phyloP scores from a whole-genome alignment of 768 basidiomycete species.

The Amanita pseudoporphyria region DNA sequence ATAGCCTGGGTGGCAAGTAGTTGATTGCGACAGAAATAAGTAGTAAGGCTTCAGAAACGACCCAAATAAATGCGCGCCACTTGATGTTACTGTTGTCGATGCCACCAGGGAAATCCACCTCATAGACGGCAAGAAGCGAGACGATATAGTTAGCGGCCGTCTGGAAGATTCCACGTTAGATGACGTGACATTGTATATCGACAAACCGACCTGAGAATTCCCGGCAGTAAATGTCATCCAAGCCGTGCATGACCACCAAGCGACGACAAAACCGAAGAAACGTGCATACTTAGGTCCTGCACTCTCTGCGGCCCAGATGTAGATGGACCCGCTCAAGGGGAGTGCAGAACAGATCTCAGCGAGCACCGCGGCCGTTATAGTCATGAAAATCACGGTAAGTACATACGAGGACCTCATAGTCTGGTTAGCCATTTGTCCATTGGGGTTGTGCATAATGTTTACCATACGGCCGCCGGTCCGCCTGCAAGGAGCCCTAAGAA shows the following conservation, averaged over 20 bases:
- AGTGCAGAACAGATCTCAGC: constrained; percentile 89
- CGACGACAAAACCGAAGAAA: constrained; percentile 83
- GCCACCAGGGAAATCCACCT: constrained; percentile 77
- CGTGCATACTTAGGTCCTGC: constrained; percentile 82
- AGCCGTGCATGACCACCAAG: constrained; percentile 92
- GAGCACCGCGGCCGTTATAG: constrained; percentile 76
- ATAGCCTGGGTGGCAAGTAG: constrained; percentile 69
- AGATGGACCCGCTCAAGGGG: constrained; percentile 84
- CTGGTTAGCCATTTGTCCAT: neutral
- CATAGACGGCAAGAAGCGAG: constrained; percentile 75
- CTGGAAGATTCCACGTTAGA: constrained; percentile 24
- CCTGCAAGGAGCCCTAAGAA: constrained; percentile 80
- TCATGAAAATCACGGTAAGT: constrained; percentile 79
- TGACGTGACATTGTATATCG: neutral
- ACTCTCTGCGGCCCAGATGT: constrained; percentile 91
- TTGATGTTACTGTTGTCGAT: constrained; percentile 59
- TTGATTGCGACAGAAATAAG: constrained; percentile 72
- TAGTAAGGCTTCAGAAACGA: constrained; percentile 64
- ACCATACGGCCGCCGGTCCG: constrained; percentile 85
- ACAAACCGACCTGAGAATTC: constrained; percentile 63
- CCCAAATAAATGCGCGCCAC: constrained; percentile 84
- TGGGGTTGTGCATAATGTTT: constrained; percentile 11
- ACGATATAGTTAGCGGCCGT: constrained; percentile 86
- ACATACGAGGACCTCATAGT: constrained; percentile 69
- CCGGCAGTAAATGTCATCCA: constrained; percentile 93